Percentiles rank a stretch among this genome's conserved stretches.
Evolutionary conservation across 768 basidiomycete genomes (phyloP).

Genomic region (Boletus rubescentipes): DNA sequence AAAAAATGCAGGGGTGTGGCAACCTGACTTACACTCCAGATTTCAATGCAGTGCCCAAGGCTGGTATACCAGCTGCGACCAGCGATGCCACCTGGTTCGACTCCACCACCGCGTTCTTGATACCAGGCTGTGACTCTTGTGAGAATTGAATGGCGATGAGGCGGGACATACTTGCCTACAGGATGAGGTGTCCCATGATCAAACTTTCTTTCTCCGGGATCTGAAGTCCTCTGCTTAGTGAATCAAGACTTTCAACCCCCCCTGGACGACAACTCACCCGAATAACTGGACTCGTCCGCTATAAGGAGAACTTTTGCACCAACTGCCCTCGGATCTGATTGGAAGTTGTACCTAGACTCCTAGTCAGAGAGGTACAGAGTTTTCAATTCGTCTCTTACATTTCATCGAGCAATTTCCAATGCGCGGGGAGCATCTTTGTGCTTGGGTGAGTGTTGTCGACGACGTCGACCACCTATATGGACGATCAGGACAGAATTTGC

Average conservation of each 20-base stretch:
- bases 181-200: conserved; percentile 78
- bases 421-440: conserved; percentile 49
- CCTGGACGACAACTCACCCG: conserved; percentile 40
- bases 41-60: conserved; percentile 76
- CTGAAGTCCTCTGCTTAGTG: conserved; percentile 9
- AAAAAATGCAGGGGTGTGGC: neutral
- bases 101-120: conserved; percentile 72
- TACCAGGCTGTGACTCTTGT: conserved; percentile 66
- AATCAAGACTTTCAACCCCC: neutral
- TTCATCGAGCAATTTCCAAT: conserved; percentile 58
- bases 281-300: conserved; percentile 65
- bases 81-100: conserved; percentile 44
- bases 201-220: conserved; percentile 40
- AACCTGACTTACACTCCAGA: conserved; percentile 58
- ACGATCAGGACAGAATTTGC: neutral
- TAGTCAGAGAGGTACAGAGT: conserved; percentile 6
- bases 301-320: conserved; percentile 63
- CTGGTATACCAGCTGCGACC: conserved; percentile 86
- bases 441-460: conserved; percentile 60
- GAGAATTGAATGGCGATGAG: neutral
- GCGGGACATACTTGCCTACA: conserved; percentile 46
- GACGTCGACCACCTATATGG: conserved; percentile 54
- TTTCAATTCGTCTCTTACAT: conserved; percentile 42
- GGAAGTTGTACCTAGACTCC: conserved; percentile 61
- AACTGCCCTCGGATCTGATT: conserved; percentile 62